Base-by-base conservation (phyloP, 768 basidiomycete genomes). In the Pholiota molesta region DNA sequence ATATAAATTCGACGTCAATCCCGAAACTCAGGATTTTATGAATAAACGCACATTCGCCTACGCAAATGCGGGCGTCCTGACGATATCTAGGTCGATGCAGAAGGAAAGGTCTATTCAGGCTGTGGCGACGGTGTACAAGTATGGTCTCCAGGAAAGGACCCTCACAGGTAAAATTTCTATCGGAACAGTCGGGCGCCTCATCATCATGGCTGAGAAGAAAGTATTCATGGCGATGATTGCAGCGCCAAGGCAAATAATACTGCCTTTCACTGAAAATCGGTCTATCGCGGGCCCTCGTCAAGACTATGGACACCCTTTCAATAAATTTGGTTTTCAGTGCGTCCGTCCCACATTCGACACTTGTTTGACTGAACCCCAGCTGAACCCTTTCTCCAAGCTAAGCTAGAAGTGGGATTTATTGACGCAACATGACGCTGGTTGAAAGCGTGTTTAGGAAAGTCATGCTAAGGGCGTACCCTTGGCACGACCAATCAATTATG, bases 91-190 rank as follows among this genome's bases (percentile, higher is more conserved):
- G 79, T 88, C 1, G 90, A 92, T 65, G 75, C 75, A 2, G 69
- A 79, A 0, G 87, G 87, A 0, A 91, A 91, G 62, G 80, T 91
- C 0, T 91, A 85, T 67, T 76, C 84, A 1, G 87, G 84, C 1
- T 83, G 83, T 60, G 88, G 83, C 13, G 90, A 91, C 58, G 90
- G 89, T 35, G 81, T 84, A 0, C 83, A 89, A 33, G 83, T 88
- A 5, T 87, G 66, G 81, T 88, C 7, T 88, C 83, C 82, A n/a
- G 78, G 70, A 79, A 23, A 86, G 86, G 8, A 81, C 26, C 0
- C 75, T 90, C 1, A 74, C 90, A 0, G 87, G 87, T 10, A 89
- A 29, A 69, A 57, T 65, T 33, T 65, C 61, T 21, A 65, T 59
- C 2, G 77, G 78, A 8, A 72, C 67, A 3, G 69, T 70, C 47